Conservation (phyloP, 306 rosid genomes). For the Geum urbanum region DNA sequence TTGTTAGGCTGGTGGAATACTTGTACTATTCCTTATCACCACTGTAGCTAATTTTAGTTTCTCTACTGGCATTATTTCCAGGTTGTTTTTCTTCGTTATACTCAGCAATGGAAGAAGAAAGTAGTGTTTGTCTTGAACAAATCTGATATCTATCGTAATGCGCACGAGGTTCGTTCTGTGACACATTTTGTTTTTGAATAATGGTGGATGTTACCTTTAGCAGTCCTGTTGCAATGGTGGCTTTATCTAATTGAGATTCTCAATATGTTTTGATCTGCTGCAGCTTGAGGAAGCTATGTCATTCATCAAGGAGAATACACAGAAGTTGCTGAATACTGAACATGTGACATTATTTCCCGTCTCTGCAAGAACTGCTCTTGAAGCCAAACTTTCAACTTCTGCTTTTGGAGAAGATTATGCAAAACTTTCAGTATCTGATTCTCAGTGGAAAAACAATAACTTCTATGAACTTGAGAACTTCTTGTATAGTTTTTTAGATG, state of each 20-base stretch:
- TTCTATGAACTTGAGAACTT: constrained; percentile 69
- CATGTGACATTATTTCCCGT: constrained; percentile 75
- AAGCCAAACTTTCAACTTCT: constrained; percentile 59
- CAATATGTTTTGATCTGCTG: constrained; percentile 26
- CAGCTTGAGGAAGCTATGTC: constrained; percentile 91
- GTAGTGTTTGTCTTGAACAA: constrained; percentile 92
- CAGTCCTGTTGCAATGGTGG: constrained; percentile 2
- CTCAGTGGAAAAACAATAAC: constrained; percentile 48
- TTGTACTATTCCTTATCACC: constrained; percentile 5
- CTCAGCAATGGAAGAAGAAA: constrained; percentile 98
- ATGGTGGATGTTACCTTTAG: constrained; percentile 17
- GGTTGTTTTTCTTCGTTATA: constrained; percentile 86
- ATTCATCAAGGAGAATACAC: constrained; percentile 72
- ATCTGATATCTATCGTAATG: constrained; percentile 75
- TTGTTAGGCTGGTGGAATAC: background rate
- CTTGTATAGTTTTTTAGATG: constrained; percentile 80
- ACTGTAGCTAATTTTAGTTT: constrained; percentile 15
- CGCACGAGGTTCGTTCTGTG: constrained; percentile 64
- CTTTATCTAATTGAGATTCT: constrained; percentile 4
- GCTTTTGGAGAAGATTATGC: constrained; percentile 36
- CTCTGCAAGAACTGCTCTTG: constrained; percentile 90
- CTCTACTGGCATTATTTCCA: constrained; percentile 33
- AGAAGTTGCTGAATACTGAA: constrained; percentile 66
- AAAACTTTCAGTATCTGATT: constrained; percentile 39
- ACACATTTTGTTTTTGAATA: constrained; percentile 16